Percentiles rank a stretch among this genome's conserved stretches.
Conservation (phyloP, 306 rosid species). For the Begonia peltatifolia region DNA sequence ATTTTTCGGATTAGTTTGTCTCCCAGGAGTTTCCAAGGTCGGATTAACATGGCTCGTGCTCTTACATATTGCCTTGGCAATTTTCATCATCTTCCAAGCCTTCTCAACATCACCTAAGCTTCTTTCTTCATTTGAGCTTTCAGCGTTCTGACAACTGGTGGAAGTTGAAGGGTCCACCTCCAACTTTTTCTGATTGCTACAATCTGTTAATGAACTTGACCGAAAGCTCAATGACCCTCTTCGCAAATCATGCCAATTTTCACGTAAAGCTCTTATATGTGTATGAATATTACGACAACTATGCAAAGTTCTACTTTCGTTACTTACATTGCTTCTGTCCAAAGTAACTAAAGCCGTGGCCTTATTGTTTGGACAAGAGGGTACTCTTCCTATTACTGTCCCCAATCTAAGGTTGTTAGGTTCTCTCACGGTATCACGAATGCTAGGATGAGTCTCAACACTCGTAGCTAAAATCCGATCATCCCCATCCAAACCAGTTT, state of each 20-base stretch:
- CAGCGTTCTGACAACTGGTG: slow-evolving; percentile 18
- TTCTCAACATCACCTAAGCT: slow-evolving; percentile 23
- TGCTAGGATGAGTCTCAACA: slow-evolving; percentile 8
- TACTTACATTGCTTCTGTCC: slow-evolving; percentile 14
- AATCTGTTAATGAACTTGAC: slow-evolving; percentile 20
- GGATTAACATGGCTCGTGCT: slow-evolving; percentile 15
- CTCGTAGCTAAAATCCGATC: slow-evolving; percentile 8
- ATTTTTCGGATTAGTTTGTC: slow-evolving; percentile 10
- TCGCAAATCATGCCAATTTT: slow-evolving; percentile 57
- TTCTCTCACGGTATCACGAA: slow-evolving; percentile 20
- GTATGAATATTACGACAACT: slow-evolving; percentile 30
- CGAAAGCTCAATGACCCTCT: slow-evolving; percentile 45
- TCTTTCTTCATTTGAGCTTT: slow-evolving; percentile 12
- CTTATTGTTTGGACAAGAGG: slow-evolving; percentile 10
- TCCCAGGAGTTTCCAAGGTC: slow-evolving; percentile 17
- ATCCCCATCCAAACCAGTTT: slow-evolving; percentile 9
- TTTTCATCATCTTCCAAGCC: slow-evolving; percentile 81
- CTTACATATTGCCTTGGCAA: slow-evolving; percentile 28
- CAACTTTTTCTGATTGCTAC: slow-evolving; percentile 17
- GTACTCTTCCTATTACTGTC: slow-evolving; percentile 8
- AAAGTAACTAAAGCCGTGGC: slow-evolving; percentile 14
- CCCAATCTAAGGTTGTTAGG: slow-evolving; percentile 9
- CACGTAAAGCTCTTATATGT: slow-evolving; percentile 33
- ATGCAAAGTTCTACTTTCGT: slow-evolving; percentile 23
- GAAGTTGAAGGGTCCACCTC: slow-evolving; percentile 14